Conservation (phyloP, 805 yeast genomes). For the Ogataea henricii region DNA sequence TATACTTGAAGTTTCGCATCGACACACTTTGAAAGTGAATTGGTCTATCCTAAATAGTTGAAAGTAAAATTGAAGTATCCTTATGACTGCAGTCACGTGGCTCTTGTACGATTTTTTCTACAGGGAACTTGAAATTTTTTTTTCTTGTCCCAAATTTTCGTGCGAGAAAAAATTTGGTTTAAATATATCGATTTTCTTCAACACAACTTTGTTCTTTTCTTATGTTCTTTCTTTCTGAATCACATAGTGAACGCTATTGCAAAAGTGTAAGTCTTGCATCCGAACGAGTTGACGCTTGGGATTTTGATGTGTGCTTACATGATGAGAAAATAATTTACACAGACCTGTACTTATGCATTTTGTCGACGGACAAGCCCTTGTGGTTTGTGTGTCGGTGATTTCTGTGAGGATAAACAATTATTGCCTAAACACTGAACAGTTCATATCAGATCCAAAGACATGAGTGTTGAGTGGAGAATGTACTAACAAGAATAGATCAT, state of each 20-base stretch:
- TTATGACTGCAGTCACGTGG: neutral
- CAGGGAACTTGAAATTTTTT: constrained; percentile 1
- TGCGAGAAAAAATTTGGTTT: neutral
- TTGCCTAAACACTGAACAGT: constrained; percentile 25
- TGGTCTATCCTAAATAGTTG: too few relatives aligned
- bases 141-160: neutral
- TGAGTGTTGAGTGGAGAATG: neutral
- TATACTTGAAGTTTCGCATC: neutral
- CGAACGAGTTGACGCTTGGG: neutral
- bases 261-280: neutral
- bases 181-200: neutral
- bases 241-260: too few relatives aligned
- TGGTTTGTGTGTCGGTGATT: constrained; percentile 4
- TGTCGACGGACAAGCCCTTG: constrained; percentile 8
- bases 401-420: constrained; percentile 30
- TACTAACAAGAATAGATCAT: constrained; percentile 8
- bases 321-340: constrained; percentile 51
- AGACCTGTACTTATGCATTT: constrained; percentile 58
- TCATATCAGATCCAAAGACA: neutral
- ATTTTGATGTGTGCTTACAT: constrained; percentile 13
- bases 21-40: neutral
- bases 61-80: neutral
- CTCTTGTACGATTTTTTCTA: neutral
- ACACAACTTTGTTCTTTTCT: neutral
- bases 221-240: neutral